phyloP scores from a whole-genome alignment of 2,329 filamentous ascomycete genomes.

The Colletotrichum cordylinicola region DNA sequence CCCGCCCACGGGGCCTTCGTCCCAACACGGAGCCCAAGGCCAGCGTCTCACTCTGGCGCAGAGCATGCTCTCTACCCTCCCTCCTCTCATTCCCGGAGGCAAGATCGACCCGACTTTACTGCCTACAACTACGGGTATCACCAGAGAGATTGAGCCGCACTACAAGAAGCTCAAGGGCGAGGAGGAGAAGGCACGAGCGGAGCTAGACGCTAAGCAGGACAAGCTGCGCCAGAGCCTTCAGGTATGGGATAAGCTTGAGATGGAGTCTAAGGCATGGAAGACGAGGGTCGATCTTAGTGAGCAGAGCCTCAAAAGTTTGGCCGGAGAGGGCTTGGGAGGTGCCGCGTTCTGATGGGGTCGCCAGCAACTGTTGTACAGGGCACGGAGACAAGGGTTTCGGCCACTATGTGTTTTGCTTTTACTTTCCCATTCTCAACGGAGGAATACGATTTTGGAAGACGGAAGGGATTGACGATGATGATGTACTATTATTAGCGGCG shows the following conservation, averaged over 20 bases:
- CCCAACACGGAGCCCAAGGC: slow-evolving; percentile 37
- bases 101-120: slow-evolving; percentile 55
- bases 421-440: neutral
- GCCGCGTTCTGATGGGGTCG: slow-evolving; percentile 52
- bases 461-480: neutral
- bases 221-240: slow-evolving; percentile 58
- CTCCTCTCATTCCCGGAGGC: slow-evolving; percentile 58
- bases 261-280: slow-evolving; percentile 60
- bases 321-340: slow-evolving; percentile 60
- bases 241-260: slow-evolving; percentile 59
- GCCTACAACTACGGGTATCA: slow-evolving; percentile 50
- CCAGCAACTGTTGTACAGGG: neutral
- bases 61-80: slow-evolving; percentile 55
- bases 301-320: slow-evolving; percentile 60
- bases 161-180: slow-evolving; percentile 61
- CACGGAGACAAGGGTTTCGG: neutral
- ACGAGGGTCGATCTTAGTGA: slow-evolving; percentile 63
- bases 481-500: slow-evolving; percentile 1
- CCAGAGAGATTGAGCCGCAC: slow-evolving; percentile 60
- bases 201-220: slow-evolving; percentile 59
- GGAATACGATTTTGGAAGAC: neutral
- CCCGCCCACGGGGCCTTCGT: slow-evolving; percentile 60
- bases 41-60: slow-evolving; percentile 56
- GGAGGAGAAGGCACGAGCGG: slow-evolving; percentile 61
- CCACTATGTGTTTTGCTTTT: neutral